phyloP scores from a whole-genome alignment of 2,329 filamentous ascomycete species.

The Microsporum canis region DNA sequence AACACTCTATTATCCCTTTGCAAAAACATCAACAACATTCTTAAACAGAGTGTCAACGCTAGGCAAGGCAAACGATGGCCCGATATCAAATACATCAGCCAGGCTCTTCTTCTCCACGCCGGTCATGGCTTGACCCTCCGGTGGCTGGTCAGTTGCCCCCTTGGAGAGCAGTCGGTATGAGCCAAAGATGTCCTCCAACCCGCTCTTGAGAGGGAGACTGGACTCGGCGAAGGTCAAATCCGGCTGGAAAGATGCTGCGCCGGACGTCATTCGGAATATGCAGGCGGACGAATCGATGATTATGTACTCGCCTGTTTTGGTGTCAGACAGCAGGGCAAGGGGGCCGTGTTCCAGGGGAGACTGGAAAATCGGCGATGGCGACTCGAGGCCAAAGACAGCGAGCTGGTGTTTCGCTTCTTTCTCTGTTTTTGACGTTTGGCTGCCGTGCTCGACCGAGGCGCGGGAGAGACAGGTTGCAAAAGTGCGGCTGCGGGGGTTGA shows the following conservation, averaged over 20 bases:
- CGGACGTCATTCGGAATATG: constrained; percentile 41
- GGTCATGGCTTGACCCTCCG: constrained; percentile 8
- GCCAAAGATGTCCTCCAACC: constrained; percentile 28
- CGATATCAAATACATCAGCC: constrained; percentile 28
- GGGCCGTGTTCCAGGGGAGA: constrained; percentile 46
- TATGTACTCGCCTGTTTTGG: constrained; percentile 59
- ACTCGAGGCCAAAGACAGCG: constrained; percentile 55
- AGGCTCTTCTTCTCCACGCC: constrained; percentile 19
- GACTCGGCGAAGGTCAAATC: constrained; percentile 16
- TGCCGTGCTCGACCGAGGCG: constrained; percentile 22
- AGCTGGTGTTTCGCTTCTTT: constrained; percentile 35
- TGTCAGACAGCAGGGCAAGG: constrained; percentile 54
- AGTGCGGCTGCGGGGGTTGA: constrained; percentile 53
- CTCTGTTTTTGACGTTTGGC: constrained; percentile 37
- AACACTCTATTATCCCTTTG: constrained; percentile 9
- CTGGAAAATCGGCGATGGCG: constrained; percentile 48
- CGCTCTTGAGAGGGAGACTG: constrained; percentile 20
- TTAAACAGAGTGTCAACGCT: constrained; percentile 29
- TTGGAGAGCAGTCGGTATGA: constrained; percentile 4
- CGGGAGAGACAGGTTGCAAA: constrained; percentile 51
- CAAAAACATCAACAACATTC: constrained; percentile 28
- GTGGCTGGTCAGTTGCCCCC: neutral
- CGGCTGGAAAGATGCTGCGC: constrained; percentile 18
- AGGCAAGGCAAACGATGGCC: constrained; percentile 30
- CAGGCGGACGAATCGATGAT: constrained; percentile 65